Percentiles rank a stretch among this genome's conserved stretches.
Evolutionary conservation across 495 filamentous ascomycete genomes (phyloP).

Genomic region (Podospora australis): DNA sequence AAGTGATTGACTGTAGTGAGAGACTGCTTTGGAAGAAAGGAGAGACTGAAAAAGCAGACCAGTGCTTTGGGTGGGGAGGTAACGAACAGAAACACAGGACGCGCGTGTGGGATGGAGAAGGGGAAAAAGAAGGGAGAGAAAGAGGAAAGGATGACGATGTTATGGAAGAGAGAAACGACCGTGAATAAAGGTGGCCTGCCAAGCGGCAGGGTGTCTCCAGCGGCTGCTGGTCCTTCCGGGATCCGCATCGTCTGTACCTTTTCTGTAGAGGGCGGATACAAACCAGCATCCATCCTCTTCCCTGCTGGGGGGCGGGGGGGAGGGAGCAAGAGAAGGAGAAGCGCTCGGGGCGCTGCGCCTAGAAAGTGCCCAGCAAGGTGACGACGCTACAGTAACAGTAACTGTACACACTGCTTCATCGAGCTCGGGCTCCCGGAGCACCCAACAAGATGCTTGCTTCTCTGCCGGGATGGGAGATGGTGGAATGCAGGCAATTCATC

Average conservation of each 20-base stretch:
- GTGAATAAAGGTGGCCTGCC: slow-evolving; percentile 26
- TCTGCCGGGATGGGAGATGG: background rate
- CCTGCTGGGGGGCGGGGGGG: too few species aligned
- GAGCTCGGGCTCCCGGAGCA: slow-evolving; percentile 3
- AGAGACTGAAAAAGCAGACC: slow-evolving; percentile 52
- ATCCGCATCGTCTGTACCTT: slow-evolving; percentile 17
- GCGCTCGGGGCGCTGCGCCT: slow-evolving; percentile 9
- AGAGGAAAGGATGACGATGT: slow-evolving; percentile 10
- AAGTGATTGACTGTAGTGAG: slow-evolving; percentile 10
- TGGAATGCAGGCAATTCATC: slow-evolving; percentile 3
- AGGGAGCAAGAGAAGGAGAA: background rate
- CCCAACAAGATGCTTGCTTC: too few species aligned
- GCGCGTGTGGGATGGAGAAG: slow-evolving; percentile 13
- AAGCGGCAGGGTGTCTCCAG: slow-evolving; percentile 13
- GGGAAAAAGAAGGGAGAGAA: slow-evolving; percentile 22
- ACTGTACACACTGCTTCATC: slow-evolving; percentile 3
- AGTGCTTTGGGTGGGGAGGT: slow-evolving; percentile 49
- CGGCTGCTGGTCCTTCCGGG: slow-evolving; percentile 30
- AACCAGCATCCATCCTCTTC: background rate
- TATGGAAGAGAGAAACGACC: slow-evolving; percentile 31
- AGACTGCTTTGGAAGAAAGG: slow-evolving; percentile 32
- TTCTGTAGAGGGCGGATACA: slow-evolving; percentile 1
- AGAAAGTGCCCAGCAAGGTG: background rate
- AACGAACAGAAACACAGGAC: slow-evolving; percentile 31
- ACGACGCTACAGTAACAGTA: too few species aligned